Percentiles rank a stretch among this genome's conserved stretches.
Evolutionary conservation across 129 eudicot species (phyloP).

Genomic region (Lactuca sativa): DNA sequence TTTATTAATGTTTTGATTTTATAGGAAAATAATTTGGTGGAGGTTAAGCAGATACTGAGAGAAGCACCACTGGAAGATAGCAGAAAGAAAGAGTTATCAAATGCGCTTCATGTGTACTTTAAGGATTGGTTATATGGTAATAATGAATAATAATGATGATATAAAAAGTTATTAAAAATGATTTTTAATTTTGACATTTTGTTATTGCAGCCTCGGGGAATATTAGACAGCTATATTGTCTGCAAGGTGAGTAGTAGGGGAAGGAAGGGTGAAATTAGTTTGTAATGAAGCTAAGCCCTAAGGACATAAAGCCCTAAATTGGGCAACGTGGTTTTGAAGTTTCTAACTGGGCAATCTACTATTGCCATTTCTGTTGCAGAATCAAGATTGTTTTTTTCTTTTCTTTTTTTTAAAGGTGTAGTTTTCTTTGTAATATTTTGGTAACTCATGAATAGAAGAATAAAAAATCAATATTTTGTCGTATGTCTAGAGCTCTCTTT

Average conservation of each 20-base stretch:
- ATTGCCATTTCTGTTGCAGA: constrained; percentile 3
- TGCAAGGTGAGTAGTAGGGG: constrained; percentile 66
- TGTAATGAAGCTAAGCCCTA: constrained; percentile 7
- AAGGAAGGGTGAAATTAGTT: constrained; percentile 1
- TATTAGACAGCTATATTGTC: constrained; percentile 87
- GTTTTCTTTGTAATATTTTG: constrained; percentile 27
- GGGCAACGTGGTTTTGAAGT: constrained; percentile 5
- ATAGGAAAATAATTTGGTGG: constrained; percentile 75
- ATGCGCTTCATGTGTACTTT: constrained; percentile 84
- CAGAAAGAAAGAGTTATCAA: constrained; percentile 76
- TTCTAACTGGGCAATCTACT: constrained; percentile 10
- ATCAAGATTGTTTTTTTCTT: not conserved
- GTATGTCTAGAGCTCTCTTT: not conserved
- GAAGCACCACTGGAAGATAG: constrained; percentile 83
- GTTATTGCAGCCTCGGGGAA: constrained; percentile 81
- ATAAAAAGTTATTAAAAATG: too few relatives aligned
- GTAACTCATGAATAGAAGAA: constrained; percentile 31
- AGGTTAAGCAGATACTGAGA: constrained; percentile 70
- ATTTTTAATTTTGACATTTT: not conserved
- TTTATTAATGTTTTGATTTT: constrained; percentile 7
- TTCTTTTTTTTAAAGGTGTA: not conserved
- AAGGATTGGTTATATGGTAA: constrained; percentile 98
- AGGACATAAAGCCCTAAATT: constrained; percentile 22
- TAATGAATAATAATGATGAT: not conserved
- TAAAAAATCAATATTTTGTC: constrained; percentile 1